A percentile compares a stretch with the other conserved stretches of the same genome.
These are phyloP conservation scores for Cyclocybe cylindracea DNA, from an alignment of 768 basidiomycete genomes.

Conservation along the genomic window DNA sequence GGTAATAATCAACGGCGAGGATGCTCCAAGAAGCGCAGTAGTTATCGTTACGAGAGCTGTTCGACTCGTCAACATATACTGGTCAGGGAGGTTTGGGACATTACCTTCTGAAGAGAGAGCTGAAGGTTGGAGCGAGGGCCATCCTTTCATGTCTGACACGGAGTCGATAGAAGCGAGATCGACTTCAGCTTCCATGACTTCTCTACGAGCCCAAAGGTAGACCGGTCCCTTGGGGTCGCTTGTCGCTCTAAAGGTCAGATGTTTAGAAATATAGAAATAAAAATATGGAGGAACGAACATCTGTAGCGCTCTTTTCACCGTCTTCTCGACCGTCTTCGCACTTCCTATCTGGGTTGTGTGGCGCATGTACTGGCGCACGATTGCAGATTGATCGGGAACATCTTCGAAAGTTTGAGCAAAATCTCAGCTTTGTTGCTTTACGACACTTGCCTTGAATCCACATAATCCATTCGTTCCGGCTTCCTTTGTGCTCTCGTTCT, in stretches of 20 bases:
- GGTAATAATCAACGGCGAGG: constrained; percentile 63
- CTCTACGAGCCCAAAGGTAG: constrained; percentile 74
- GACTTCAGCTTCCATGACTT: constrained; percentile 67
- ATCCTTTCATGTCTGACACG: constrained; percentile 32
- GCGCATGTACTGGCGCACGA: constrained; percentile 78
- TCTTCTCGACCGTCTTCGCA: constrained; percentile 49
- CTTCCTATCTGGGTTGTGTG: constrained; percentile 60
- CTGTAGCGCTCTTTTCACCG: constrained; percentile 61
- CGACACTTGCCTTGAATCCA: constrained; percentile 59
- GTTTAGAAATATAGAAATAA: constrained; percentile 1
- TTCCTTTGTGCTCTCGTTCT: constrained; percentile 58
- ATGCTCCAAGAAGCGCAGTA: constrained; percentile 48
- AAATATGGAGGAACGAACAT: constrained; percentile 41
- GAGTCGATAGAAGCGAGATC: constrained; percentile 35
- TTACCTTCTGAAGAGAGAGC: constrained; percentile 44
- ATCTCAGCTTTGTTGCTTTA: no score
- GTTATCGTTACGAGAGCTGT: constrained; percentile 42
- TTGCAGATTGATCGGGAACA: constrained; percentile 68
- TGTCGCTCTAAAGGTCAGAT: constrained; percentile 45
- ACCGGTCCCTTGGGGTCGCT: constrained; percentile 74
- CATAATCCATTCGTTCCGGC: constrained; percentile 74
- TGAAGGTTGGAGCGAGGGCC: constrained; percentile 53
- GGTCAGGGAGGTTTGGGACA: not conserved
- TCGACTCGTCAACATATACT: not conserved
- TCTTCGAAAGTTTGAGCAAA: constrained; percentile 35